A percentile compares a stretch with the other conserved stretches of the same genome.
Evolutionary conservation across 2,329 filamentous ascomycete species (phyloP).

Genomic region (Monosporascus sp.): DNA sequence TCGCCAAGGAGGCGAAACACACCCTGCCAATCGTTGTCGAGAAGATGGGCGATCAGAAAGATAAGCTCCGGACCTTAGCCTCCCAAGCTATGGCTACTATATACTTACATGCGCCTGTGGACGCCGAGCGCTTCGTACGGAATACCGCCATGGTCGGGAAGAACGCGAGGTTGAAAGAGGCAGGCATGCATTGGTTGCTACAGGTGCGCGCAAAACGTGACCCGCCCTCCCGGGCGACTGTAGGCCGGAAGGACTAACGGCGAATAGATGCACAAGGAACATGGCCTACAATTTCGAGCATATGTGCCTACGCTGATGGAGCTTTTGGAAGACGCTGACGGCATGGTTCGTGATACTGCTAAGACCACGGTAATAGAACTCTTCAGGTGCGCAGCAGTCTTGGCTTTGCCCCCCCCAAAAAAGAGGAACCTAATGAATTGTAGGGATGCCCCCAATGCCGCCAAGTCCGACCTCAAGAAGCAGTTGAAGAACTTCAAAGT

Average conservation of each 20-base stretch:
- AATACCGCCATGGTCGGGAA: conserved; percentile 74
- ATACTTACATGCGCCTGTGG: conserved; percentile 61
- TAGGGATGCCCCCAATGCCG: conserved; percentile 71
- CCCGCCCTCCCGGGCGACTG: conserved; percentile 1
- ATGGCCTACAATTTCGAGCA: conserved; percentile 71
- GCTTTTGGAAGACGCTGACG: conserved; percentile 84
- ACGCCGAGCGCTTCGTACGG: conserved; percentile 76
- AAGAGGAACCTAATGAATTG: background rate
- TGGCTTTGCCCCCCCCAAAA: background rate
- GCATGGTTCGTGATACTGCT: conserved; percentile 77
- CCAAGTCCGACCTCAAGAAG: conserved; percentile 83
- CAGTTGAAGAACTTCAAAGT: conserved; percentile 82
- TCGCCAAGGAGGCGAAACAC: conserved; percentile 63
- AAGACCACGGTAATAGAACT: conserved; percentile 81
- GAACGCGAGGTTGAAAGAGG: conserved; percentile 79
- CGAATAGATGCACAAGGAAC: conserved; percentile 72
- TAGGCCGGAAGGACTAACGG: conserved; percentile 20
- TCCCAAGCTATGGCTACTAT: conserved; percentile 72
- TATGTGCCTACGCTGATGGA: conserved; percentile 83
- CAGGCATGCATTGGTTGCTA: conserved; percentile 78
- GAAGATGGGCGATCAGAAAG: conserved; percentile 81
- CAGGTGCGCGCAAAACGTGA: conserved; percentile 46
- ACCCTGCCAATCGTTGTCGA: conserved; percentile 75
- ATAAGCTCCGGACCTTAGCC: conserved; percentile 73
- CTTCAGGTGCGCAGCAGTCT: conserved; percentile 56